These are phyloP conservation scores for Solanum corneliomulleri DNA, from an alignment of 257 asterid genomes.

Conservation along the genomic window DNA sequence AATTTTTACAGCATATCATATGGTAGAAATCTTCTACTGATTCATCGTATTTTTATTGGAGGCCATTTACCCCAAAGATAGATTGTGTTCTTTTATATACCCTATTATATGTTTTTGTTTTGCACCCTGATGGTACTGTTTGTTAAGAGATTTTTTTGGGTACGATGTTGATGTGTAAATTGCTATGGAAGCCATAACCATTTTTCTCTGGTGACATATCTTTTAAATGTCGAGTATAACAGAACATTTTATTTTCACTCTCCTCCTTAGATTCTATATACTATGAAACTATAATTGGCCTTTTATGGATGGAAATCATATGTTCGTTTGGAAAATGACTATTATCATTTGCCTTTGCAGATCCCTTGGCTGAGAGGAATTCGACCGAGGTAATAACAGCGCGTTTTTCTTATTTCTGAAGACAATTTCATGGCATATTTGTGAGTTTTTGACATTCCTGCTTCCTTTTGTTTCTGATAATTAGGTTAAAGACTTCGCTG, in stretches of 20 bases:
- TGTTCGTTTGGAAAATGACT: not conserved
- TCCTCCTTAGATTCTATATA: not conserved
- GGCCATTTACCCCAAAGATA: not conserved
- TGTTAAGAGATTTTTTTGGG: not conserved
- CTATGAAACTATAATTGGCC: not conserved
- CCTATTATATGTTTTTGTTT: not conserved
- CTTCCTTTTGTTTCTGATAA: not conserved
- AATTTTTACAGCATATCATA: not conserved
- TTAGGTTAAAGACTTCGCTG: conserved; percentile 50
- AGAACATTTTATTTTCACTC: not conserved
- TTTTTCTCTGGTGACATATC: not conserved
- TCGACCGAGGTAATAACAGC: conserved; percentile 15
- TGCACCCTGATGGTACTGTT: not conserved
- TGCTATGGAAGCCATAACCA: not conserved
- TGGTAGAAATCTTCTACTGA: not conserved
- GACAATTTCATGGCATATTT: not conserved
- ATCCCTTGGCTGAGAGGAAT: conserved; percentile 10
- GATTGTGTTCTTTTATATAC: not conserved
- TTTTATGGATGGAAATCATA: not conserved
- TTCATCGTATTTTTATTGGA: not conserved
- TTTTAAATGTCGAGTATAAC: not conserved
- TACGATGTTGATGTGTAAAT: not conserved
- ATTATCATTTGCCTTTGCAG: conserved; percentile 8
- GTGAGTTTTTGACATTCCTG: not conserved
- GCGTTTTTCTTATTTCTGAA: not conserved